Evolutionary conservation across 345 rosid species (phyloP).

Genomic region (Moricandia arvensis): DNA sequence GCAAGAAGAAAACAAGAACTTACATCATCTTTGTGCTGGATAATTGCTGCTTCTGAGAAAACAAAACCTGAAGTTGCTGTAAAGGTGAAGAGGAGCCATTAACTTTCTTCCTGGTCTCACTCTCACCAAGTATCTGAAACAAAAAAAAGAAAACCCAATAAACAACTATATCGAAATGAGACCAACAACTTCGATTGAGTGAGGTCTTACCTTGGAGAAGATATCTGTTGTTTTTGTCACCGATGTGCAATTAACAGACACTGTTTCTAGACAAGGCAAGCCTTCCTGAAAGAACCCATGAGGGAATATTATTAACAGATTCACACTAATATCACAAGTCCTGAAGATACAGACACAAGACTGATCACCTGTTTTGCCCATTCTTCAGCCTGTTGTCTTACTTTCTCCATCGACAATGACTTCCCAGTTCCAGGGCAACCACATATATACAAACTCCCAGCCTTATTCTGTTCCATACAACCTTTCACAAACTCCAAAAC

Average conservation of each 20-base stretch:
- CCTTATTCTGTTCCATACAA: constrained; percentile 51
- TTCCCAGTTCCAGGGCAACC: constrained; percentile 95
- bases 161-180: neutral
- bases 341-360: neutral
- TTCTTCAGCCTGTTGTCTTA: constrained; percentile 47
- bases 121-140: constrained; percentile 49
- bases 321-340: neutral
- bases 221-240: constrained; percentile 62
- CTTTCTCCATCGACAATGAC: constrained; percentile 68
- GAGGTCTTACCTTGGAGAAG: constrained; percentile 63
- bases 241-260: constrained; percentile 66
- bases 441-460: constrained; percentile 70
- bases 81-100: constrained; percentile 45
- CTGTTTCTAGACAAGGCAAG: constrained; percentile 46
- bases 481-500: constrained; percentile 64
- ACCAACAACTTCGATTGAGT: neutral
- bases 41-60: constrained; percentile 53
- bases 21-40: constrained; percentile 61
- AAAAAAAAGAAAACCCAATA: too few relatives aligned
- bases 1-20: constrained; percentile 6
- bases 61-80: constrained; percentile 62
- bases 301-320: neutral
- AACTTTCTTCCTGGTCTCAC: constrained; percentile 38
- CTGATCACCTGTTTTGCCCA: constrained; percentile 59
- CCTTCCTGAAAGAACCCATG: constrained; percentile 43